Base-by-base conservation (phyloP, 495 filamentous ascomycete species). In the Lasiosphaeria ovina region DNA sequence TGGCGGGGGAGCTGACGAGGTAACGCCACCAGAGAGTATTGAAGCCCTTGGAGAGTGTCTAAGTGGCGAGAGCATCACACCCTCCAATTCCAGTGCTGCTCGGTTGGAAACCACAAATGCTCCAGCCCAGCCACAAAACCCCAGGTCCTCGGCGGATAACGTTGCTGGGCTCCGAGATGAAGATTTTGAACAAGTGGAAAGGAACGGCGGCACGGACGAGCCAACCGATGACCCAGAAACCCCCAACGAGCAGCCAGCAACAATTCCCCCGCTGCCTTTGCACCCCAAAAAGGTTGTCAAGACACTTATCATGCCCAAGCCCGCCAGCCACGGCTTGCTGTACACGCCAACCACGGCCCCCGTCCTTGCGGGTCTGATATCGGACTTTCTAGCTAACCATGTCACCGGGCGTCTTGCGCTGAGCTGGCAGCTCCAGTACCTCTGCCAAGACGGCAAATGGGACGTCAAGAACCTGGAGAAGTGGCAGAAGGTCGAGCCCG, bases 401-500 rank as follows among this genome's bases (percentile, higher is more conserved):
- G 74, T 97, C 58, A 92, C 92, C 49, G 79, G 86, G 53, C 88
- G 90, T 5, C 82, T 98, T 16, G 87, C 83, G 6, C 83, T 92
- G 5, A 90, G 87, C 14, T 98, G 93, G 93, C 93, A 98, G 75
- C 77, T 97, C 16, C 87, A 91, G 66, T 85, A 91, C 69, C 83
- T 98, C 32, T 88, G 87, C 42, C 89, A 87, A 3, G 89, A 90
- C 57, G 92, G 93, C 11, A 98, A 98, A 76, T 97, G 93, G 93
- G 93, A 97, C 69, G 90, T 98, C 59, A 97, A 98, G 78, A 98
- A 98, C 71, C 84, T 97, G 11, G 86, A 81, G 58, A 97, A 97
- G 66, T 98, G 93, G 93, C 80, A 89, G 64, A 83, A 84, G 35
- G 88, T 95, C 0, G 71, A 75, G 8, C 87, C 92, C 2, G 89